These are phyloP conservation scores for Ilyonectria mors-panacis DNA, from an alignment of 2,329 filamentous ascomycete genomes.

Conservation along the genomic window DNA sequence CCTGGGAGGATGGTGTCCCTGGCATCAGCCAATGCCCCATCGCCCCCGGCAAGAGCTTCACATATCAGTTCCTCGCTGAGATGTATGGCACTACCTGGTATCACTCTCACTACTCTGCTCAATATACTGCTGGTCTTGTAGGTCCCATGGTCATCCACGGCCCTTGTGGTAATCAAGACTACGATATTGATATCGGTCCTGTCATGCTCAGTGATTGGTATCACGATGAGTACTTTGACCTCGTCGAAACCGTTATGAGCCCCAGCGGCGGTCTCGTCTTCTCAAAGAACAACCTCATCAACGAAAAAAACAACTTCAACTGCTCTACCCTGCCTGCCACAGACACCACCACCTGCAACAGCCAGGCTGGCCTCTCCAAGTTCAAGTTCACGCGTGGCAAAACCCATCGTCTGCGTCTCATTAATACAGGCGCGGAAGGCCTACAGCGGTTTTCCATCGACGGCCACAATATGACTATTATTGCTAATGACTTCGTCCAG, in stretches of 20 bases:
- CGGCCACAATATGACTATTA: slow-evolving; percentile 74
- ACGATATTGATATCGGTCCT: slow-evolving; percentile 75
- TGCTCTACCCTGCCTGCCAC: slow-evolving; percentile 58
- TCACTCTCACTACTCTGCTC: slow-evolving; percentile 72
- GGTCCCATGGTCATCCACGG: slow-evolving; percentile 76
- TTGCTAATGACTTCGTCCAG: slow-evolving; percentile 75
- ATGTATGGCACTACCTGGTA: slow-evolving; percentile 72
- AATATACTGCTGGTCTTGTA: slow-evolving; percentile 72
- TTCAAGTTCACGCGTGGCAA: slow-evolving; percentile 68
- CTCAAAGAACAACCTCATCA: slow-evolving; percentile 74
- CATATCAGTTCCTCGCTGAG: slow-evolving; percentile 67
- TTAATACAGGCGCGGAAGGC: slow-evolving; percentile 69
- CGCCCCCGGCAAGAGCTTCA: slow-evolving; percentile 70
- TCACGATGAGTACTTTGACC: slow-evolving; percentile 64
- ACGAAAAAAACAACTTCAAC: slow-evolving; percentile 73
- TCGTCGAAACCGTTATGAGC: slow-evolving; percentile 63
- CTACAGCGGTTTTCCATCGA: slow-evolving; percentile 71
- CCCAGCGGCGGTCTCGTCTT: slow-evolving; percentile 53
- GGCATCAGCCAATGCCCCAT: slow-evolving; percentile 76
- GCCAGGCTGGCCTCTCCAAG: slow-evolving; percentile 64
- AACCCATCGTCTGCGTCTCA: slow-evolving; percentile 71
- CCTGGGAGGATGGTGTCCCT: slow-evolving; percentile 68
- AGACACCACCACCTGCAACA: slow-evolving; percentile 60
- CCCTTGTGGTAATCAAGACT: slow-evolving; percentile 58
- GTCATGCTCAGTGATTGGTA: slow-evolving; percentile 74